These are phyloP conservation scores for Metschnikowia reukaufii DNA, from an alignment of 805 yeast species.

Conservation along the genomic window DNA sequence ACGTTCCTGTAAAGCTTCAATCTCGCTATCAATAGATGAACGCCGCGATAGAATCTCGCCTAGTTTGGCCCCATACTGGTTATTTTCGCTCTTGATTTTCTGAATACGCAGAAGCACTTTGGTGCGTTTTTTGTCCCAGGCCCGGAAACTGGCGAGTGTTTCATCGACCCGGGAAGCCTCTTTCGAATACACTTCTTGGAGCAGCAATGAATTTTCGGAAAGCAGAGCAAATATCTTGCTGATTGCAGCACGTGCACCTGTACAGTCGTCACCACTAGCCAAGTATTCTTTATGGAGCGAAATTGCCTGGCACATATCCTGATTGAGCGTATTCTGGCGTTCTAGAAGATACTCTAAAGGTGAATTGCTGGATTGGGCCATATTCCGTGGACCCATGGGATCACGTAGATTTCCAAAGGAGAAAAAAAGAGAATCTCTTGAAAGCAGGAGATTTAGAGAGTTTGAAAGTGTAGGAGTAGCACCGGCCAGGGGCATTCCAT, in stretches of 20 bases:
- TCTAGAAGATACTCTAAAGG: slow-evolving; percentile 16
- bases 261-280: slow-evolving; percentile 15
- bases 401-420: slow-evolving; percentile 9
- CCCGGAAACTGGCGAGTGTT: slow-evolving; percentile 30
- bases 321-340: slow-evolving; percentile 6
- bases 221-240: slow-evolving; percentile 22
- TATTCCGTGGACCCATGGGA: neutral
- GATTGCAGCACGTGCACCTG: slow-evolving; percentile 3
- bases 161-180: slow-evolving; percentile 32
- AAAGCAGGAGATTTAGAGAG: slow-evolving; percentile 6
- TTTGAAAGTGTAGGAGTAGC: slow-evolving; percentile 11
- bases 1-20: slow-evolving; percentile 36
- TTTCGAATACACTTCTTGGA: slow-evolving; percentile 45
- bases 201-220: slow-evolving; percentile 44
- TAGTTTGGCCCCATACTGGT: slow-evolving; percentile 44
- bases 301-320: slow-evolving; percentile 7
- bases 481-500: slow-evolving; percentile 4
- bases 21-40: slow-evolving; percentile 35
- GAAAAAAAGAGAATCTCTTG: slow-evolving; percentile 7
- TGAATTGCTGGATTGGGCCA: neutral
- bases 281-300: slow-evolving; percentile 8
- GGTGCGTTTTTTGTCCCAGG: slow-evolving; percentile 42
- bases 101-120: slow-evolving; percentile 36
- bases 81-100: slow-evolving; percentile 39
- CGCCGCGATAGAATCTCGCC: slow-evolving; percentile 34